phyloP scores from a whole-genome alignment of 2,329 filamentous ascomycete species.

The Ophiostoma montium region DNA sequence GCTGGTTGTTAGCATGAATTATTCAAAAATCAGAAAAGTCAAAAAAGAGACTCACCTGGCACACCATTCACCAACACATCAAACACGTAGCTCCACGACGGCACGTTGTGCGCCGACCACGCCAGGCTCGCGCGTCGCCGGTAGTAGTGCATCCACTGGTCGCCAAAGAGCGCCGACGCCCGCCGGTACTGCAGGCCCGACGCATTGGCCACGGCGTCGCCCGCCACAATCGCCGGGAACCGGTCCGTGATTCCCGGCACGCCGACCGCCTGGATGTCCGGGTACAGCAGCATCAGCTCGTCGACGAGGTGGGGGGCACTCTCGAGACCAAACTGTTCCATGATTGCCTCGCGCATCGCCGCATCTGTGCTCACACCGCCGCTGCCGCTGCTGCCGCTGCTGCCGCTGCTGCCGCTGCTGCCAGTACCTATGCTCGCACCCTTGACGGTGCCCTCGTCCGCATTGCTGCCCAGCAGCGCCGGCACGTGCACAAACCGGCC shows the following conservation, averaged over 20 bases:
- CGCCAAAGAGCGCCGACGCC: slow-evolving; percentile 3
- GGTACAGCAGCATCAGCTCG: slow-evolving; percentile 31
- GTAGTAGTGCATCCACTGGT: slow-evolving; percentile 5
- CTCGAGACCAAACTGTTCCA: slow-evolving; percentile 1
- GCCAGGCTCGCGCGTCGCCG: slow-evolving; percentile 16
- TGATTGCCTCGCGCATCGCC: slow-evolving; percentile 28
- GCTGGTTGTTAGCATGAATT: not conserved
- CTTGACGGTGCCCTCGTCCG: slow-evolving; percentile 50
- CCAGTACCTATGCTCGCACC: slow-evolving; percentile 27
- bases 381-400: slow-evolving; percentile 20
- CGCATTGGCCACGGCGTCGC: slow-evolving; percentile 2
- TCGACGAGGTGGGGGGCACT: slow-evolving; percentile 17
- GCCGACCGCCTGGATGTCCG: slow-evolving; percentile 31
- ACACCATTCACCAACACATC: slow-evolving; percentile 24
- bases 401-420: slow-evolving; percentile 25
- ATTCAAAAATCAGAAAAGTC: not conserved
- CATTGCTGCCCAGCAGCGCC: slow-evolving; percentile 46
- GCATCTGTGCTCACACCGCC: slow-evolving; percentile 35
- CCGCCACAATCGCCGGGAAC: slow-evolving; percentile 26
- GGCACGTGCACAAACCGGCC: slow-evolving; percentile 50
- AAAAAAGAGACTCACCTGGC: not conserved
- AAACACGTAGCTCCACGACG: slow-evolving; percentile 28
- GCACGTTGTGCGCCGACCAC: slow-evolving; percentile 9
- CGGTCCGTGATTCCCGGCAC: slow-evolving; percentile 26
- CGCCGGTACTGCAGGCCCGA: slow-evolving; percentile 7